Conservation (phyloP, 78 protist species). For the Isochrysis galbana region DNA sequence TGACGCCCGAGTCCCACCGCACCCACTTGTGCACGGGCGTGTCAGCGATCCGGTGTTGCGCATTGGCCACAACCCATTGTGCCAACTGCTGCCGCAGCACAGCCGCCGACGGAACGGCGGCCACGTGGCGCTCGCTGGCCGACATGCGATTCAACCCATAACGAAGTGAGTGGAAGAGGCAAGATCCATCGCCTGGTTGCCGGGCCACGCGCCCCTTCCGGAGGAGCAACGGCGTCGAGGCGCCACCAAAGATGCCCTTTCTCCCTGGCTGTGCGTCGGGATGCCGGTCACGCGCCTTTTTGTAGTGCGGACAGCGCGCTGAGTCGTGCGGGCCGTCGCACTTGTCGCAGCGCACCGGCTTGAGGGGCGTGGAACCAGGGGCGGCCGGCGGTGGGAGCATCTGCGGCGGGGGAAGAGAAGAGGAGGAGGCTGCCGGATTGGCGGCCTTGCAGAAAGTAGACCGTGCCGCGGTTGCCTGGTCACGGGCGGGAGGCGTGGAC, state of each 20-base stretch:
- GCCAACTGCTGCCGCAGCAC: background rate
- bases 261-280: constrained; percentile 31
- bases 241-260: background rate
- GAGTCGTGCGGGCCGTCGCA: constrained; percentile 38
- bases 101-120: background rate
- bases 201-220: background rate
- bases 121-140: background rate
- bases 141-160: background rate
- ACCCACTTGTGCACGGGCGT: constrained; percentile 25
- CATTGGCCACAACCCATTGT: background rate
- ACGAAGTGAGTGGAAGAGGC: constrained; percentile 30
- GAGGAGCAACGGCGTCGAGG: background rate
- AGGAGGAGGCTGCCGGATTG: too few relatives aligned
- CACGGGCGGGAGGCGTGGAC: too few relatives aligned
- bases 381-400: too few relatives aligned
- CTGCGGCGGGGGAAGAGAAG: too few relatives aligned
- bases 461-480: too few relatives aligned
- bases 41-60: constrained; percentile 8
- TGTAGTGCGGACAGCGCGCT: constrained; percentile 13
- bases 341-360: constrained; percentile 7
- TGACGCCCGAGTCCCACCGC: constrained; percentile 19
- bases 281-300: constrained; percentile 28
- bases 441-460: too few relatives aligned
- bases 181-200: constrained; percentile 43
- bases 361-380: background rate